These are phyloP conservation scores for Triticum turgidum DNA, from an alignment of 176 grass and related monocot species.

Conservation along the genomic window DNA sequence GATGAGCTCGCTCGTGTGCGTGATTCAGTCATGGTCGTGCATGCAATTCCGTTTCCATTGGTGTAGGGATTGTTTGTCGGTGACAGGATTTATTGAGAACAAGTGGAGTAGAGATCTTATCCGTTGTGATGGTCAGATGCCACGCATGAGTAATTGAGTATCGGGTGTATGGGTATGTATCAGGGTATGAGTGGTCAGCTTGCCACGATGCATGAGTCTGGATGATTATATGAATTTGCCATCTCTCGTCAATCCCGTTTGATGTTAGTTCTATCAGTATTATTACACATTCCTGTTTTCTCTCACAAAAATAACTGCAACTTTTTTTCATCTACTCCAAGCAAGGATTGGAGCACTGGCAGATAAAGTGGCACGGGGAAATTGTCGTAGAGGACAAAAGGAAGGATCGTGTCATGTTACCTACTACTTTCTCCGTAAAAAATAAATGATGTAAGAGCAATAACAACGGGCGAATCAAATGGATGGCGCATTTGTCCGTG, in stretches of 20 bases:
- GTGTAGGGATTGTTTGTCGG: conserved; percentile 13
- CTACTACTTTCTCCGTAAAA: too few relatives aligned
- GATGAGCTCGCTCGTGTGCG: conserved; percentile 14
- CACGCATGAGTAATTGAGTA: background rate
- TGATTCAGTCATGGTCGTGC: background rate
- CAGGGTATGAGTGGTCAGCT: background rate
- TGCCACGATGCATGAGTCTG: background rate
- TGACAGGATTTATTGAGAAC: background rate
- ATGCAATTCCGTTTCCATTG: background rate
- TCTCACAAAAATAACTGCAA: too few relatives aligned
- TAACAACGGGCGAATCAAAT: too few relatives aligned
- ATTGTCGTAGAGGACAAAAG: background rate
- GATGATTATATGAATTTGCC: background rate
- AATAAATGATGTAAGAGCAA: too few relatives aligned
- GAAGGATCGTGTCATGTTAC: too few relatives aligned
- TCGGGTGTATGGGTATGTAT: background rate
- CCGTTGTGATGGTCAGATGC: background rate
- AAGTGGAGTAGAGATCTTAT: background rate
- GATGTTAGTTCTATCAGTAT: background rate
- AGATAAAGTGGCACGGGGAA: background rate
- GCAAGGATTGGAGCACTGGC: background rate
- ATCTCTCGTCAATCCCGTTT: background rate
- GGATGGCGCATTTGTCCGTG: too few relatives aligned
- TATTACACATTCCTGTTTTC: background rate
- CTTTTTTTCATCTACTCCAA: background rate